Evolutionary conservation across 306 rosid species (phyloP), one percentile per base, ranked within the genome.

Genomic region (Adenanthera pavonina): DNA sequence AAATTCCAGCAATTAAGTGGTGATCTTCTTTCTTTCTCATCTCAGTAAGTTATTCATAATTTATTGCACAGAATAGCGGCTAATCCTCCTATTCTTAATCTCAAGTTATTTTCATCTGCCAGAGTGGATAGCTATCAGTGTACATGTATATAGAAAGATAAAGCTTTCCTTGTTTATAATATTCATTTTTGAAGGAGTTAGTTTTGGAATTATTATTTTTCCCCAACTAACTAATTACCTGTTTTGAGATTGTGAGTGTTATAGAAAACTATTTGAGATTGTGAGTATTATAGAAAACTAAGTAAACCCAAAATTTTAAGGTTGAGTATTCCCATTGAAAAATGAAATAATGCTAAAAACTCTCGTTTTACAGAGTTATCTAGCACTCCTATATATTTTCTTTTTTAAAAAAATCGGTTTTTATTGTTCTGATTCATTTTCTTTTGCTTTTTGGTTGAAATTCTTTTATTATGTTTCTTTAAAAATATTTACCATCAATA

Each of bases 1-100:
- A 71, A 90, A 82, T 74, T 44, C 76, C 35, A 94, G 95, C 17
- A 81, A 80, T 52, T 92, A 75, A 89, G 75, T 17, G 44, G 13
- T 56, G 41, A 60, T 61, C 3, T 59, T 25, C 38, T 59, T 10
- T 56, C 13, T 59, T 25, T 25, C 7, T 60, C 36, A 20, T 59
- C 65, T 25, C 62, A 19, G 34, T 34, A 19, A 8, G 62, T 56
- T 56, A 2, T 34, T 5, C 41, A 33, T 66, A 56, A 5, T 48
- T 71, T 35, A 44, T 16, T 67, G 73, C 54, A 54, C 38, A 74
- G 30, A 16, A 60, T 38, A 51, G 71, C 49, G 75, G 59, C 40
- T 75, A 54, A 77, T 30, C 41, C 34, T 11, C 67, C n/a, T 30
- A 30, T 61, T 33, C 41, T 4, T 4, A 10, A 40, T 61, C 41